Percentiles rank a stretch among this genome's conserved stretches.
Conservation (phyloP, 768 basidiomycete genomes). For the Termitomyces titanicus region DNA sequence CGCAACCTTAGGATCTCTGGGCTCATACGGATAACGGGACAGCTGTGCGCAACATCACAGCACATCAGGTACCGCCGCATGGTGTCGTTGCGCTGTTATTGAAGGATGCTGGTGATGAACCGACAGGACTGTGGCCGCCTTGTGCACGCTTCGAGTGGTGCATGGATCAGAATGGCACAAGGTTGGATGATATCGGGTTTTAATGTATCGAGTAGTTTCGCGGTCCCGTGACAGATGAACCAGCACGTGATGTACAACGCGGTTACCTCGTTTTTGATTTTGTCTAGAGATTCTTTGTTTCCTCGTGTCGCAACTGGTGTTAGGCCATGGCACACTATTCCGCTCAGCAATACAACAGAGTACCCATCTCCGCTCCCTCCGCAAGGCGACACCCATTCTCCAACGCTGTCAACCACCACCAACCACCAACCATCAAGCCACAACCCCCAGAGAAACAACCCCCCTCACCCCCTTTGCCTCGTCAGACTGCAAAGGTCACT, state of each 20-base stretch:
- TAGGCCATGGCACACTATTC: constrained; percentile 28
- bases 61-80: constrained; percentile 54
- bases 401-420: constrained; percentile 27
- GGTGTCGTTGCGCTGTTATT: constrained; percentile 70
- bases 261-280: constrained; percentile 20
- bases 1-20: constrained; percentile 59
- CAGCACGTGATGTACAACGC: constrained; percentile 21
- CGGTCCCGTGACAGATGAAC: constrained; percentile 18
- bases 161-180: constrained; percentile 55
- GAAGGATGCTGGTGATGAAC: constrained; percentile 66
- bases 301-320: constrained; percentile 20
- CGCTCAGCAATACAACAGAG: constrained; percentile 29
- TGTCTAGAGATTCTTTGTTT: constrained; percentile 3
- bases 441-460: constrained; percentile 31
- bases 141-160: constrained; percentile 62
- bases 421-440: constrained; percentile 18
- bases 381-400: constrained; percentile 28
- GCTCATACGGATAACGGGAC: constrained; percentile 72
- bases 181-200: constrained; percentile 14
- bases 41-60: constrained; percentile 56
- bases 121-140: constrained; percentile 51
- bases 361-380: constrained; percentile 24
- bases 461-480: constrained; percentile 64
- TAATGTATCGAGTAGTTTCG: too few relatives aligned
- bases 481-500: constrained; percentile 79